Evolutionary conservation across 331 rosid species (phyloP).

Genomic region (Malus hybrid): DNA sequence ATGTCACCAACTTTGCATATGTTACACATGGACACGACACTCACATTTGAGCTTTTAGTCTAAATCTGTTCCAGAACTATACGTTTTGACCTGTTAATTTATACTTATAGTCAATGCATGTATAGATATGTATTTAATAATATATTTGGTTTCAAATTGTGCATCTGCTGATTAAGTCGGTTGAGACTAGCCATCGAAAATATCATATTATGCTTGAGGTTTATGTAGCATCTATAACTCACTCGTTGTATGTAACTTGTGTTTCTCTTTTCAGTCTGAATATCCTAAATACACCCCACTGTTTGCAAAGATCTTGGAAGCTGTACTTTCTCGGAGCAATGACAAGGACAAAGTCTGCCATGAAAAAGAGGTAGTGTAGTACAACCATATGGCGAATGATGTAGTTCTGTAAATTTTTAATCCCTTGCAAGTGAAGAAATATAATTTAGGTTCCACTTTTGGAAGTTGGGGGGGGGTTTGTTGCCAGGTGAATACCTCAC

Average conservation of each 20-base stretch:
- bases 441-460: too few relatives aligned
- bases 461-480: too few relatives aligned
- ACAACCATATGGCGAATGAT: background rate
- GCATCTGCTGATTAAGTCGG: background rate
- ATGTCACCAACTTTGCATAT: background rate
- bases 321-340: conserved; percentile 48
- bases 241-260: background rate
- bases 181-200: background rate
- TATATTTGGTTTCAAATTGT: background rate
- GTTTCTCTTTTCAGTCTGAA: conserved; percentile 53
- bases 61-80: background rate
- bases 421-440: too few relatives aligned
- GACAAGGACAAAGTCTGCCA: conserved; percentile 39
- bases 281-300: conserved; percentile 76
- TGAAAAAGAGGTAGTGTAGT: conserved; percentile 50
- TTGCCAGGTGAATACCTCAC: too few relatives aligned
- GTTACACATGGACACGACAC: background rate
- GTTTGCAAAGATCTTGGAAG: conserved; percentile 78
- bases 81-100: background rate
- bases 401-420: background rate
- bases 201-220: background rate
- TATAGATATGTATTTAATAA: background rate
- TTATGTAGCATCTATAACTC: background rate
- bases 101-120: background rate
- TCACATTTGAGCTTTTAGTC: background rate